Percentiles rank a stretch among this genome's conserved stretches.
phyloP scores from a whole-genome alignment of 352 stramenopile genomes.

The Phytophthora hibernalis region DNA sequence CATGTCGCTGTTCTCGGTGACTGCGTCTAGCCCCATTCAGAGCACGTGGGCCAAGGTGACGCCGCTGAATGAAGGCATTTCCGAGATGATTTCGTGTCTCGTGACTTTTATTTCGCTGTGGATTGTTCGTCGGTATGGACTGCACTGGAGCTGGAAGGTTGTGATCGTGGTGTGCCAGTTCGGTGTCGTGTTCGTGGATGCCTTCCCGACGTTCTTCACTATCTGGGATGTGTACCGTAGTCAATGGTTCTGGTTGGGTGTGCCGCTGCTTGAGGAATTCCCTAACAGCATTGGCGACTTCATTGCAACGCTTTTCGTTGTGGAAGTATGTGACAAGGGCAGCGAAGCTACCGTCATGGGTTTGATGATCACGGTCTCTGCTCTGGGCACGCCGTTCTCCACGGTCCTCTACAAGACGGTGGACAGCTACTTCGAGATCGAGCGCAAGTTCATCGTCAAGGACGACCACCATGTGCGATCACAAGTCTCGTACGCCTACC shows the following conservation, averaged over 20 bases:
- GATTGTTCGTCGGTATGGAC: constrained; percentile 50
- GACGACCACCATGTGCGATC: constrained; percentile 48
- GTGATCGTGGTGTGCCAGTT: constrained; percentile 53
- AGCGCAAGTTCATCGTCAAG: constrained; percentile 50
- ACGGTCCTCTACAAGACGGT: constrained; percentile 67
- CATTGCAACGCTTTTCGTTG: constrained; percentile 54
- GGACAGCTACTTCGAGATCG: constrained; percentile 63
- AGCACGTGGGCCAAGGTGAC: constrained; percentile 63
- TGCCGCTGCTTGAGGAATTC: constrained; percentile 60
- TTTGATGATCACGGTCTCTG: constrained; percentile 50
- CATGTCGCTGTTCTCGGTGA: constrained; percentile 59
- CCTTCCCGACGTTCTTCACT: constrained; percentile 59
- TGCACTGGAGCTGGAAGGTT: constrained; percentile 65
- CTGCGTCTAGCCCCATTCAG: constrained; percentile 52
- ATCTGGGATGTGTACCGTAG: constrained; percentile 76
- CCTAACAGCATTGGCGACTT: constrained; percentile 56
- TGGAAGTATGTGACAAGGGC: constrained; percentile 59
- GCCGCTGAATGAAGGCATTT: constrained; percentile 63
- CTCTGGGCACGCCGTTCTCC: constrained; percentile 56
- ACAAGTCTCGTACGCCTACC: constrained; percentile 60
- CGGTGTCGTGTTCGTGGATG: constrained; percentile 54
- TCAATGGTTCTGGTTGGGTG: constrained; percentile 73
- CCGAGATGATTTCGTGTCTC: constrained; percentile 50
- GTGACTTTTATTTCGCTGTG: constrained; percentile 51
- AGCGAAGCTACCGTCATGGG: constrained; percentile 60